Evolutionary conservation across 495 filamentous ascomycete species (phyloP), one percentile per base, ranked within the genome.

Genomic region (Penicillium bialowiezense): DNA sequence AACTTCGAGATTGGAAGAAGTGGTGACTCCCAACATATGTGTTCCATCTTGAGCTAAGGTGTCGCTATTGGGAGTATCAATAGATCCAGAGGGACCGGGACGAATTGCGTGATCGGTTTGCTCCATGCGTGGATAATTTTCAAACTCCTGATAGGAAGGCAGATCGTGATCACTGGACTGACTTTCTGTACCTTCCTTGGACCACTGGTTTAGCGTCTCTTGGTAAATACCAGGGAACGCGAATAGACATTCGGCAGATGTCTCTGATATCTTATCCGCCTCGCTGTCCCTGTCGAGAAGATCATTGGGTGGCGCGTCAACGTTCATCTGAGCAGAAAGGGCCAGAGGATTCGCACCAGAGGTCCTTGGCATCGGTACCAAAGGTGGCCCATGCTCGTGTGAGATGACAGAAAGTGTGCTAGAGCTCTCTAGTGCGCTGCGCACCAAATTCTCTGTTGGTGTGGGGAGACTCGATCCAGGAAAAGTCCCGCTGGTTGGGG

Each of bases 141-240:
- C 23, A 8, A 26, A 26, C 23, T 26, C 8, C 8, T 26, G 29
- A 13, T 32, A 32, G 12, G 29, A 12, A 32, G 29, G 29, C 3
- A 13, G 29, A 13, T 32, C 29, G 29, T 3, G 29, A 13, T 32
- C 29, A 10, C 29, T 7, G 29, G 7, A 32, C 29, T 14, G 13
- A 14, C 10, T 28, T 21, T 47, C 18, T 7, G 21, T 13, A 21
- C n/a, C 6, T 3, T 59, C 52, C n/a, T 35, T 41, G 5, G 9
- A 13, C 51, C 57, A 63, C 29, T 64, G 57, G 15, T 64, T 50
- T 0, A 61, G 20, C 10, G 58, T 19, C 10, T 48, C 60, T 14
- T 51, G 54, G 15, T 64, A 56, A 1, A 61, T 7, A 17, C 58
- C 58, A 9, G 60, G 60, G n/a, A 61, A 64, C 9, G 58, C 58